phyloP scores from a whole-genome alignment of 2,329 filamentous ascomycete species.

The Alternaria solani region DNA sequence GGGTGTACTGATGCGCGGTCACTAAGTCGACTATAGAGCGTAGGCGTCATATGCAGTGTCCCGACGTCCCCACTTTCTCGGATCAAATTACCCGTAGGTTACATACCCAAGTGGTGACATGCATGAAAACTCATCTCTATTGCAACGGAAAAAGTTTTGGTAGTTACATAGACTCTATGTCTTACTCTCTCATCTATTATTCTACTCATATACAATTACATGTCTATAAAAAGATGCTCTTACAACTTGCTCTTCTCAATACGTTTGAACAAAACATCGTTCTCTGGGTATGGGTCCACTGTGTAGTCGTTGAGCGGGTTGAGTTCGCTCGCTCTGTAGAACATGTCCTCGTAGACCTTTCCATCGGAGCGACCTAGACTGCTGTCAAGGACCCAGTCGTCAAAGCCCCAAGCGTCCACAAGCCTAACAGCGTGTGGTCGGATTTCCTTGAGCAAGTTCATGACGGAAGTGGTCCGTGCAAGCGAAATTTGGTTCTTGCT shows the following conservation, averaged over 20 bases:
- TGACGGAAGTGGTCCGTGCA: slow-evolving; percentile 70
- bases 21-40: not conserved
- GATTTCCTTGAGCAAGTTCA: slow-evolving; percentile 74
- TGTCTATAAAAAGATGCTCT: slow-evolving; percentile 1
- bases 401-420: slow-evolving; percentile 78
- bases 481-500: slow-evolving; percentile 77
- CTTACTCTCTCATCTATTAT: not conserved
- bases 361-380: slow-evolving; percentile 75
- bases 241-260: slow-evolving; percentile 65
- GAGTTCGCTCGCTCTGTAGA: slow-evolving; percentile 72
- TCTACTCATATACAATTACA: slow-evolving; percentile 11
- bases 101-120: not conserved
- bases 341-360: slow-evolving; percentile 80
- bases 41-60: not conserved
- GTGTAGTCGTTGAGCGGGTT: slow-evolving; percentile 77
- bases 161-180: not conserved
- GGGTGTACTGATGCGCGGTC: not conserved
- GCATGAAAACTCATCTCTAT: no score
- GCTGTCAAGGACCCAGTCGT: slow-evolving; percentile 79
- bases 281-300: slow-evolving; percentile 76
- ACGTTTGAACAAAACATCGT: slow-evolving; percentile 67
- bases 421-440: slow-evolving; percentile 75
- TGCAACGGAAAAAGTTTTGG: not conserved
- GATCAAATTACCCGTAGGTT: not conserved
- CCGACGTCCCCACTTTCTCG: not conserved